Base-by-base conservation (phyloP, 116 monocot genomes). In the Phalaenopsis hybrid region DNA sequence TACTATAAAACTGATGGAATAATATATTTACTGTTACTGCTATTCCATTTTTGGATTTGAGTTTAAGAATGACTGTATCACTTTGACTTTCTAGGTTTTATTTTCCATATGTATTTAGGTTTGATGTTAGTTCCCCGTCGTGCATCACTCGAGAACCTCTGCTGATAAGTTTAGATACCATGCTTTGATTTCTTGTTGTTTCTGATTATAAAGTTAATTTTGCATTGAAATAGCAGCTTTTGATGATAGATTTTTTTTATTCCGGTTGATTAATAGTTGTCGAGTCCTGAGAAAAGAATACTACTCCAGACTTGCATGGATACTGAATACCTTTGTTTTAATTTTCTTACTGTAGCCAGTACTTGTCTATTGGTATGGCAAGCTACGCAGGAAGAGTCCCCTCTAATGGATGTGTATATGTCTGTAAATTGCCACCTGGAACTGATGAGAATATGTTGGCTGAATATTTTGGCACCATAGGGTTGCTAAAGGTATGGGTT, bases 391-490 rank as follows among this genome's bases (percentile, higher is more conserved):
- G 88, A 77, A 90, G 84, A 88, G 89, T 84, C 44, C 80, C 89
- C 79, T 80, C 88, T 44, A 97, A 93, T 90, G 90, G 91, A 74
- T 89, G 91, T 76, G 89, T 97, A 16, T 97, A 97, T 84, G 94
- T 97, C 18, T 94, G 89, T 79, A 92, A 94, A 58, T 83, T 97
- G 86, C 97, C 97, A 76, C 84, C 88, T 81, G 97, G 97, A 68
- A 97, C 97, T 69, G 91, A 91, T 87, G 97, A 97, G 74, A 84
- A 41, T 79, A 94, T 93, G 94, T 86, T 97, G 41, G 93, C 97
- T 37, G 97, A 97, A 67, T 85, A 81, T 93, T 97, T 97, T 94
- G 92, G 97, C 87, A 97, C 97, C 79, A 97, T 97, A 82, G 97
- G 97, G 89, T 91, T 97, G 91, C 89, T 97, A 89, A 94, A 94